Percentiles rank a stretch among this genome's conserved stretches.
These are phyloP conservation scores for Schizophyllum commune DNA, from an alignment of 1,284 basidiomycete genomes.

Conservation along the genomic window DNA sequence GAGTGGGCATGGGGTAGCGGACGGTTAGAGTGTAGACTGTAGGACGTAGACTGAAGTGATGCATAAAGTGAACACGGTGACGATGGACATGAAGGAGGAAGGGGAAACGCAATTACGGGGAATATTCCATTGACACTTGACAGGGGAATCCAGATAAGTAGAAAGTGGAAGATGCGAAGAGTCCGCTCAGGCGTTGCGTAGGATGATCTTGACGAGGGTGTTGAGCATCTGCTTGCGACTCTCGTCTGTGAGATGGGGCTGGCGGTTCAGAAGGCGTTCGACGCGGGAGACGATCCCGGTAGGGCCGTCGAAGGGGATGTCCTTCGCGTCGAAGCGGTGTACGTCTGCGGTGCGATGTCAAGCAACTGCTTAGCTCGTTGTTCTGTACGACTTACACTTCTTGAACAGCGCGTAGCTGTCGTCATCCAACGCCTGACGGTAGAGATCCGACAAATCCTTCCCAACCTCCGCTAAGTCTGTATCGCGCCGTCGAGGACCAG, in stretches of 20 bases:
- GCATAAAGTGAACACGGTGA: background rate
- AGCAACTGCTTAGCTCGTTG: background rate
- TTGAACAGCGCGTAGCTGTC: constrained; percentile 59
- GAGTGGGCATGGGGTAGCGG: background rate
- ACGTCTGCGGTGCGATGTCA: constrained; percentile 35
- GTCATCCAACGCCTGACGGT: constrained; percentile 53
- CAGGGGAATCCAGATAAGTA: background rate
- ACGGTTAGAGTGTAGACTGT: no score
- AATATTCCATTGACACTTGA: no score
- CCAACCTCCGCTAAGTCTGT: constrained; percentile 15
- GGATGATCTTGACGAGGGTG: constrained; percentile 54
- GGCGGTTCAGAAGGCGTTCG: constrained; percentile 46
- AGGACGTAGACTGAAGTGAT: background rate
- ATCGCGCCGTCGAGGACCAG: background rate
- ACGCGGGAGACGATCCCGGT: constrained; percentile 57
- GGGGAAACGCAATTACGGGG: no score
- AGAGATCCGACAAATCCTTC: constrained; percentile 55
- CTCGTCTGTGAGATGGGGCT: constrained; percentile 39
- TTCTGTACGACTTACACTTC: constrained; percentile 42
- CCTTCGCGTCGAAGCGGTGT: constrained; percentile 62
- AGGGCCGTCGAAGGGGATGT: constrained; percentile 67
- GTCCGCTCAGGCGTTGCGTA: constrained; percentile 40
- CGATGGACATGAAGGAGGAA: background rate
- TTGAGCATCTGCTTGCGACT: constrained; percentile 49
- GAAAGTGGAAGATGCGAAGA: background rate